phyloP scores from a whole-genome alignment of 768 basidiomycete genomes.

The Podaxis mareebaensis region DNA sequence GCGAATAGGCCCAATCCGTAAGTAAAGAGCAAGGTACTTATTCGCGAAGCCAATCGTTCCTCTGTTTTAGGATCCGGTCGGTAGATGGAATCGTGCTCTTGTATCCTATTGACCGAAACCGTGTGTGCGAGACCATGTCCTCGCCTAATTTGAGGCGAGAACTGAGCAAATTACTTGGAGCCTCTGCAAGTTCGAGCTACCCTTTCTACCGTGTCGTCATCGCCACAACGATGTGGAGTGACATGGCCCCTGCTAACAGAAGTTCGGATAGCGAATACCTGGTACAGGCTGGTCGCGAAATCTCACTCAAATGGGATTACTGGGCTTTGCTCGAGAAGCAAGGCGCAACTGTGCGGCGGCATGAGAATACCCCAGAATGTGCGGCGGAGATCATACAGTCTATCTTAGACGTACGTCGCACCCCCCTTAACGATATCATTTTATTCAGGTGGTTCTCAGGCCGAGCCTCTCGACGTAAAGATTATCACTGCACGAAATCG shows the following conservation, averaged over 20 bases:
- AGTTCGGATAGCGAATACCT: background rate
- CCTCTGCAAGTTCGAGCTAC: no score
- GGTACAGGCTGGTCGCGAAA: background rate
- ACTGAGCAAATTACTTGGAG: background rate
- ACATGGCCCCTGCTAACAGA: no score
- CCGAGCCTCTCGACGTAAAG: background rate
- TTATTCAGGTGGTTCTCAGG: background rate
- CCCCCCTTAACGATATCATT: no score
- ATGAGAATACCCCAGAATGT: background rate
- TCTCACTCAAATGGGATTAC: no score
- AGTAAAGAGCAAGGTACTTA: background rate
- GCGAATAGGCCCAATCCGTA: background rate
- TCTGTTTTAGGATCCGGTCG: background rate
- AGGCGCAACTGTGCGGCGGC: background rate
- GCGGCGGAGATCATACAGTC: background rate
- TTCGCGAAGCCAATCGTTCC: background rate
- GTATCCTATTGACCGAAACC: background rate
- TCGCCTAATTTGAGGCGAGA: background rate
- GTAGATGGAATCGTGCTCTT: conserved; percentile 2
- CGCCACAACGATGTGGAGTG: conserved; percentile 1
- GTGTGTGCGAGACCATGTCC: background rate
- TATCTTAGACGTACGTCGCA: background rate
- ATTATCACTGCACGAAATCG: background rate
- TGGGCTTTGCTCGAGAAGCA: background rate
- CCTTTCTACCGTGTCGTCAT: background rate